Evolutionary conservation across 2,329 filamentous ascomycete genomes (phyloP).

Genomic region (Plectosphaerella plurivora): DNA sequence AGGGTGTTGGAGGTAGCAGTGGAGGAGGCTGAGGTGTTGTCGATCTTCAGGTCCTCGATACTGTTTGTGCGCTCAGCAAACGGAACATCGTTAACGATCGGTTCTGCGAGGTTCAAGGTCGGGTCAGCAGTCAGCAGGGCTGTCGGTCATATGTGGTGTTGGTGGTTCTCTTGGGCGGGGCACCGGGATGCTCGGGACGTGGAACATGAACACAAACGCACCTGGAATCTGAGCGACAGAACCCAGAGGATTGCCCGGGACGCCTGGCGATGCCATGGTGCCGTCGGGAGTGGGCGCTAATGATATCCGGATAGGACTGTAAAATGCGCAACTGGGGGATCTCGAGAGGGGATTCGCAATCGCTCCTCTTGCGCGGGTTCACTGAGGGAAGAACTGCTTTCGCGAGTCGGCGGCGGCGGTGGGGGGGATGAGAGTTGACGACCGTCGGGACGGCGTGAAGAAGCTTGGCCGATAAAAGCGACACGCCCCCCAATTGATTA

Average conservation of each 20-base stretch:
- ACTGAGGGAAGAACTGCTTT: no score
- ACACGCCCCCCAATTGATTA: neutral
- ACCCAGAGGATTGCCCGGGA: neutral
- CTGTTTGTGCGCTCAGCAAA: neutral
- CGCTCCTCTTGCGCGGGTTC: no score
- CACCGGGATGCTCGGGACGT: neutral
- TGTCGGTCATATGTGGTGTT: neutral
- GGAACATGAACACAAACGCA: neutral
- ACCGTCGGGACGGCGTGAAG: neutral
- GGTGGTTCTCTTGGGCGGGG: neutral
- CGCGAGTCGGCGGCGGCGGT: neutral
- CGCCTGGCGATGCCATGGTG: neutral
- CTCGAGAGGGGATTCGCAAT: neutral
- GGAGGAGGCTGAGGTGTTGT: neutral
- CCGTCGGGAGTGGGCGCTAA: neutral
- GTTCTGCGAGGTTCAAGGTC: neutral
- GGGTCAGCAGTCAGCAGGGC: neutral
- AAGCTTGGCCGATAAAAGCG: constrained; percentile 3
- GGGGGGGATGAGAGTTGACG: neutral
- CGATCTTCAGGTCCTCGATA: neutral
- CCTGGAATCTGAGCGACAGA: neutral
- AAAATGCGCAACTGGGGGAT: neutral
- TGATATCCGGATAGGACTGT: neutral
- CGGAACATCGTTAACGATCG: neutral
- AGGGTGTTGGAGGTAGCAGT: neutral